Evolutionary conservation across 2,329 filamentous ascomycete species (phyloP), one percentile per base, ranked within the genome.

Genomic region (Alternaria burnsii): DNA sequence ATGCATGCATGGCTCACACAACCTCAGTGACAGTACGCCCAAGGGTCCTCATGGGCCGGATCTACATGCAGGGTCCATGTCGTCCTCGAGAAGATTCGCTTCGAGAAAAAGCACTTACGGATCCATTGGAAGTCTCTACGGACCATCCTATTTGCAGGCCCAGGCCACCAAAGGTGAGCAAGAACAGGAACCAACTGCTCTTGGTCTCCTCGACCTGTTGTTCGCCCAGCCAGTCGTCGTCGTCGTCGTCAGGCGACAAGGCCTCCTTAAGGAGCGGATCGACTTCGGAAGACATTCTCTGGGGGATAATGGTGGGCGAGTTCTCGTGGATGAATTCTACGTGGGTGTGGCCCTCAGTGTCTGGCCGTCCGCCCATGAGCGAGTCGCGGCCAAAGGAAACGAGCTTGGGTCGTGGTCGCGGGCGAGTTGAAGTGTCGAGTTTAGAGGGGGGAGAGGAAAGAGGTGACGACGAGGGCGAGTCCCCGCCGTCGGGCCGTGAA

Each of bases 71-170:
- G 56, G 59, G 50, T 52, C 48, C 50, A 44, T 48, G n/a, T 11
- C 41, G 50, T 28, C 26, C 28, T 32, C 43, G 42, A 50, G 12
- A 43, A 51, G 16, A 4, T 52, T 24, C 30, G 3, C 16, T n/a
- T 30, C 11, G 6, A 6, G 44, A 22, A 52, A 51, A 48, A 51
- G 22, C 48, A 79, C 84, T 73, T 76, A 87, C 85, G 54, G 94
- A 97, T 70, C 94, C 94, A 82, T 97, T 94, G 55, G 93, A 97
- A 42, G 97, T 84, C 79, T 98, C 94, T 42, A 97, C 93, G 1
- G 94, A 94, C 94, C 94, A 98, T 28, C 94, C 93, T 69, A 98
- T 91, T 80, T 98, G 94, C 63, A 98, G 83, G 24, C 87, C 94
- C 61, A 92, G 92, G 68, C 97, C 91, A 74, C 91, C 89, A 63